phyloP scores from a whole-genome alignment of 768 basidiomycete species.

The Pluteus cervinus region DNA sequence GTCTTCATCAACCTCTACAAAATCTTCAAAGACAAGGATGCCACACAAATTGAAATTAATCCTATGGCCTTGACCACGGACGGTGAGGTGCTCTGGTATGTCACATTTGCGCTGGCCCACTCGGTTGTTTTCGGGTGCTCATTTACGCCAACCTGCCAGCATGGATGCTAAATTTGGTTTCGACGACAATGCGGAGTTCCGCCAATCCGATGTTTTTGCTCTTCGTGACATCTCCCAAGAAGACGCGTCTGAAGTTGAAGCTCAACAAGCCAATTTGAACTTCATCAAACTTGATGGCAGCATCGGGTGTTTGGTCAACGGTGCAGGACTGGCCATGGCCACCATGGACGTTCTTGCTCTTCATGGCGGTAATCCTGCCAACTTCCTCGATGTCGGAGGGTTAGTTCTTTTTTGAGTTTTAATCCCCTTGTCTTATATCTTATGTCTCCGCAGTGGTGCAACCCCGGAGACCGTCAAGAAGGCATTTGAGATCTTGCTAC shows the following conservation, averaged over 20 bases:
- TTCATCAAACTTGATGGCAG: slow-evolving; percentile 99
- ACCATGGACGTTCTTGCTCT: slow-evolving; percentile 99
- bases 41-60: slow-evolving; percentile 99
- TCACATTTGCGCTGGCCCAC: no score
- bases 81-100: slow-evolving; percentile 88
- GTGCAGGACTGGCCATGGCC: slow-evolving; percentile 98
- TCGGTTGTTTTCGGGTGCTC: background rate
- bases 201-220: slow-evolving; percentile 83
- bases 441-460: slow-evolving; percentile 61
- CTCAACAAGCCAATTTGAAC: slow-evolving; percentile 92
- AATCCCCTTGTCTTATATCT: slow-evolving; percentile 5
- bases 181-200: slow-evolving; percentile 98
- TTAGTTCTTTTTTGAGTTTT: slow-evolving; percentile 21
- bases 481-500: slow-evolving; percentile 91
- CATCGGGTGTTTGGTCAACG: slow-evolving; percentile 97
- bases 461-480: slow-evolving; percentile 99
- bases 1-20: slow-evolving; percentile 93
- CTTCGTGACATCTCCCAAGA: slow-evolving; percentile 93
- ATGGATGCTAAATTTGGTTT: slow-evolving; percentile 99
- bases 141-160: slow-evolving; percentile 33
- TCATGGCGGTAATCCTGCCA: slow-evolving; percentile 95
- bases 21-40: slow-evolving; percentile 98
- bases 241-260: slow-evolving; percentile 96
- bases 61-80: slow-evolving; percentile 91
- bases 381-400: slow-evolving; percentile 99